Base-by-base conservation (phyloP, 148 eudicot species). In the Rhododendron griersonianum region DNA sequence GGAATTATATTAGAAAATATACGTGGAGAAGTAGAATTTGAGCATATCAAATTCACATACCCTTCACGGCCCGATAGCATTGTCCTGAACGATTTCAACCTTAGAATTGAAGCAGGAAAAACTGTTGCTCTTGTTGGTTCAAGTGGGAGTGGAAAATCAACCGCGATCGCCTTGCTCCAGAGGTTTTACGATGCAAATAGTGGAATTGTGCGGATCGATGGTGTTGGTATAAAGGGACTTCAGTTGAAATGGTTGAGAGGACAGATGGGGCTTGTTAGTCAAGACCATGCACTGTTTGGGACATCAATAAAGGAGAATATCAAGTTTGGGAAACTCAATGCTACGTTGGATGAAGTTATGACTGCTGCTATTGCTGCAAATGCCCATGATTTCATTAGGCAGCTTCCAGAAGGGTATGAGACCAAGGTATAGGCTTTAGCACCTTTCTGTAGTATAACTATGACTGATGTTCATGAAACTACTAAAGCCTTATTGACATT, bases 101-200 rank as follows among this genome's bases (percentile, higher is more conserved):
- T 96, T 41, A 93, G 84, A 51, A 85, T 94, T 16, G 94, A 91
- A 84, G 95, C 98, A 59, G 98, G 99, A 18, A 90, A 90, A 61
- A 96, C 98, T 0, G 92, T 95, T 21, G 99, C 98, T 23, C 96
- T 96, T 21, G 95, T 96, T 41, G 98, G 99, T 11, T 93, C 96
- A 21, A 96, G 99, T 87, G 99, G 99, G 59, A 95, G 98, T 87
- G 99, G 99, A 0, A 96, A 96, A 81, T 96, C 99, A 7, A 96
- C 99, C 4, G 96, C 95, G 0, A 90, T 96, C 7, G 94, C 99
- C 7, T 88, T 96, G 86, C 86, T 95, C 28, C 99, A 96, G 78
- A 78, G 98, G 23, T 96, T 96, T 76, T 96, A 96, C 45, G 98
- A 96, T 86, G 92, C 92, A 2, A 90, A 90, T 84, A 85, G 89